These are phyloP conservation scores for Decorospora gaudefroyi DNA, from an alignment of 2,329 filamentous ascomycete genomes.

Conservation along the genomic window DNA sequence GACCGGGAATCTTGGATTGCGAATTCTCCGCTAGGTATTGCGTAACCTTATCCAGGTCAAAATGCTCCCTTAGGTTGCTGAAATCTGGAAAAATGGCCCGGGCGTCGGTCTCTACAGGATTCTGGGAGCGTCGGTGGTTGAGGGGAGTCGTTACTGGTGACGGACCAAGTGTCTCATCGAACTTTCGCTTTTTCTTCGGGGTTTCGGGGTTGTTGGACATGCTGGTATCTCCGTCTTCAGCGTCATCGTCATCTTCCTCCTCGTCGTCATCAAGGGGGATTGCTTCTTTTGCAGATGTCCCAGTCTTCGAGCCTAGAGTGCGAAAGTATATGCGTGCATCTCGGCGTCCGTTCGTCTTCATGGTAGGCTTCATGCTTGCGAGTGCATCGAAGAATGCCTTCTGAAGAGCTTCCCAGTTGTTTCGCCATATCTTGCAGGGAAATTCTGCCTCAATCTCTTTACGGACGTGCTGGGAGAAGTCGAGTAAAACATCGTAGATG, in stretches of 20 bases:
- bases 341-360: conserved; percentile 13
- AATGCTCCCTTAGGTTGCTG: conserved; percentile 13
- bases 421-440: conserved; percentile 49
- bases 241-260: neutral
- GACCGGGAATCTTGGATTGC: conserved; percentile 37
- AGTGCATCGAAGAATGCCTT: conserved; percentile 57
- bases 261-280: conserved; percentile 20
- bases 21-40: conserved; percentile 32
- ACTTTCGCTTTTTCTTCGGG: conserved; percentile 44
- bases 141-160: conserved; percentile 10
- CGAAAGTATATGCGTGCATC: conserved; percentile 21
- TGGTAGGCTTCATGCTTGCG: conserved; percentile 32
- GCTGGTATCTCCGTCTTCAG: neutral
- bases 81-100: conserved; percentile 2
- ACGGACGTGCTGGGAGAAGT: conserved; percentile 61
- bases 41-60: conserved; percentile 40
- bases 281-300: conserved; percentile 16
- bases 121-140: neutral
- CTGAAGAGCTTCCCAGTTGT: conserved; percentile 53
- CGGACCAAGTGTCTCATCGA: conserved; percentile 8
- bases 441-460: conserved; percentile 59
- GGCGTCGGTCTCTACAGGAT: neutral
- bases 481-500: conserved; percentile 63
- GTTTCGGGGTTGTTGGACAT: conserved; percentile 10
- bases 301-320: conserved; percentile 5